Percentiles rank a stretch among this genome's conserved stretches.
phyloP scores from a whole-genome alignment of 495 filamentous ascomycete genomes.

The Astrocystis sublimbata region DNA sequence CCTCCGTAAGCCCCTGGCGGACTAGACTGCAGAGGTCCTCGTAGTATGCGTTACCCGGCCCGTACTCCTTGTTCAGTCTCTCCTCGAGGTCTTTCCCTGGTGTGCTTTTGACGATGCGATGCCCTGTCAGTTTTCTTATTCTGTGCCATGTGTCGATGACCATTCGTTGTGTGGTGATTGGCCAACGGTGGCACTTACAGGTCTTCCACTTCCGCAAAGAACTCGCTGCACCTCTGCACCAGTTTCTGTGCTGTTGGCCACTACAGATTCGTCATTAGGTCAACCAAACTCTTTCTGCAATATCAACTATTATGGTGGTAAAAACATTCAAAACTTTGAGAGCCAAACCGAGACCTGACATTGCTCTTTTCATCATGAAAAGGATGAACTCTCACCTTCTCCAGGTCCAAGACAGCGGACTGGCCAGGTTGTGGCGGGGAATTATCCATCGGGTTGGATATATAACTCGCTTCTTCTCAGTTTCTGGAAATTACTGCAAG shows the following conservation, averaged over 20 bases:
- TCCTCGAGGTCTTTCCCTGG: constrained; percentile 46
- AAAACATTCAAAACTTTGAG: neutral
- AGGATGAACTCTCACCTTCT: neutral
- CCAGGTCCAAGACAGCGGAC: constrained; percentile 14
- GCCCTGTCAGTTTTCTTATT: neutral
- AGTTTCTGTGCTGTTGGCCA: constrained; percentile 44
- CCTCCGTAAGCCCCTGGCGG: constrained; percentile 43
- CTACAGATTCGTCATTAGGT: neutral
- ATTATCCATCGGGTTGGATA: neutral
- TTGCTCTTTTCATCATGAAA: neutral
- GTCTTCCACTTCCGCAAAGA: constrained; percentile 45
- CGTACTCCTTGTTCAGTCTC: constrained; percentile 44
- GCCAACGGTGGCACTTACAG: constrained; percentile 34
- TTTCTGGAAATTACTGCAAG: too few relatives aligned
- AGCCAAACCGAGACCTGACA: neutral
- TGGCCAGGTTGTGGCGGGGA: neutral
- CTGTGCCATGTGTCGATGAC: too few relatives aligned
- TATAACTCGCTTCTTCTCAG: too few relatives aligned
- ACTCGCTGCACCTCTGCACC: constrained; percentile 37
- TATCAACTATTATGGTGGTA: neutral
- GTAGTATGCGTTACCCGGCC: constrained; percentile 43
- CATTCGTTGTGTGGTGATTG: neutral
- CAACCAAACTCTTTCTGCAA: neutral
- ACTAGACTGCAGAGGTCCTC: constrained; percentile 43
- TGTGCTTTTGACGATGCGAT: constrained; percentile 34